Evolutionary conservation across 2,329 filamentous ascomycete species (phyloP).

Genomic region (Epicoccum nigrum): DNA sequence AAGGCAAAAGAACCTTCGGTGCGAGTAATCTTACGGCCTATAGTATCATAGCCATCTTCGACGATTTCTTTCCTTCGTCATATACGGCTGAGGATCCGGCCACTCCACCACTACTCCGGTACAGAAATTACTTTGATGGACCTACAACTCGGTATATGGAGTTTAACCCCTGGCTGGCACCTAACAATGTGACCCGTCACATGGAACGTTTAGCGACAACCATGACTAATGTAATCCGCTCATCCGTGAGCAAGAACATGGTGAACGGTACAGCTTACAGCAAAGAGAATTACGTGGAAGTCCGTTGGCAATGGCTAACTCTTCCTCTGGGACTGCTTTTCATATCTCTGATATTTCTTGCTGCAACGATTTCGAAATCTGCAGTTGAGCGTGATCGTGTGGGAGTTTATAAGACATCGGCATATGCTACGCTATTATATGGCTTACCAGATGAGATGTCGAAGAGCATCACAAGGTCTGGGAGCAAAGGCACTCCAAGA

Average conservation of each 20-base stretch:
- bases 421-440: slow-evolving; percentile 34
- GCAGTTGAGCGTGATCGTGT: slow-evolving; percentile 12
- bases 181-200: slow-evolving; percentile 31
- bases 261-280: slow-evolving; percentile 18
- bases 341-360: slow-evolving; percentile 31
- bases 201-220: slow-evolving; percentile 26
- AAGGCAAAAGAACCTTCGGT: too few species aligned
- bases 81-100: slow-evolving; percentile 10
- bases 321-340: slow-evolving; percentile 32
- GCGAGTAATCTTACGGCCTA: background rate
- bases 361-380: slow-evolving; percentile 30
- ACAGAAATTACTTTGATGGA: background rate
- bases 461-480: slow-evolving; percentile 13
- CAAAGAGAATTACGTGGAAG: slow-evolving; percentile 20
- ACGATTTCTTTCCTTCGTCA: slow-evolving; percentile 30
- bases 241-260: background rate
- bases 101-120: background rate
- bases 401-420: slow-evolving; percentile 40
- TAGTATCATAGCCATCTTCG: slow-evolving; percentile 14
- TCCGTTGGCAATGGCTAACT: slow-evolving; percentile 36
- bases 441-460: slow-evolving; percentile 31
- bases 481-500: slow-evolving; percentile 22
- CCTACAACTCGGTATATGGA: background rate
- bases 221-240: slow-evolving; percentile 30
- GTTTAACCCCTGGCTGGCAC: slow-evolving; percentile 24